These are phyloP conservation scores for Penicillium palitans DNA, from an alignment of 2,329 filamentous ascomycete genomes.

Conservation along the genomic window DNA sequence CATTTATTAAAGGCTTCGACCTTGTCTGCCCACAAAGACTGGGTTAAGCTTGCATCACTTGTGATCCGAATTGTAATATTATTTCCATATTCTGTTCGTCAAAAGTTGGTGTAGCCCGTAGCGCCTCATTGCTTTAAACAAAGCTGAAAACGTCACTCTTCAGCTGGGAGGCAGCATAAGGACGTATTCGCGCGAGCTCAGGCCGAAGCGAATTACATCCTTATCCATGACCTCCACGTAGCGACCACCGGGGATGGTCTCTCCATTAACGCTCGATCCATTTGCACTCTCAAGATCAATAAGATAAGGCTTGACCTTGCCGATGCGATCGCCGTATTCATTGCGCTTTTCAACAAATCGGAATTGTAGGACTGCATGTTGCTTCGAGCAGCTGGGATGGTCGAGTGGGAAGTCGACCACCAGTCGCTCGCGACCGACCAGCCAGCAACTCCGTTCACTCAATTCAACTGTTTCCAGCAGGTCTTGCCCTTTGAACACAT, in stretches of 20 bases:
- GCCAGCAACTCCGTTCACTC: conserved; percentile 78
- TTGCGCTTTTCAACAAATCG: conserved; percentile 78
- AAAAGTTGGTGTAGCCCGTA: background rate
- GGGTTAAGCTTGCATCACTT: conserved; percentile 1
- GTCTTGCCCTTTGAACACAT: conserved; percentile 83
- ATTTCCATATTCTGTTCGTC: background rate
- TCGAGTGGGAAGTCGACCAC: conserved; percentile 83
- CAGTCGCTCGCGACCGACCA: conserved; percentile 75
- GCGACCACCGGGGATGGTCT: conserved; percentile 69
- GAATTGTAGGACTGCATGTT: conserved; percentile 95
- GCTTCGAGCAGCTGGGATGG: conserved; percentile 90
- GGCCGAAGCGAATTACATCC: conserved; percentile 84
- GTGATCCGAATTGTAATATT: conserved; percentile 8
- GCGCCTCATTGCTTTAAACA: background rate
- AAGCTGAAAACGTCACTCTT: background rate
- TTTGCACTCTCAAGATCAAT: conserved; percentile 94
- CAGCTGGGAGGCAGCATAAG: conserved; percentile 68
- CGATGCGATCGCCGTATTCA: conserved; percentile 81
- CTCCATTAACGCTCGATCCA: conserved; percentile 79
- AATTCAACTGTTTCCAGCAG: conserved; percentile 81
- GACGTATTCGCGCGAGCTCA: conserved; percentile 92
- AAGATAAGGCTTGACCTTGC: conserved; percentile 79
- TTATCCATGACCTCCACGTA: conserved; percentile 86
- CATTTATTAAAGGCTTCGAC: background rate
- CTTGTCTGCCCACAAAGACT: background rate